These are phyloP conservation scores for Nitzschia palea DNA, from an alignment of 108 stramenopile genomes.

Conservation along the genomic window DNA sequence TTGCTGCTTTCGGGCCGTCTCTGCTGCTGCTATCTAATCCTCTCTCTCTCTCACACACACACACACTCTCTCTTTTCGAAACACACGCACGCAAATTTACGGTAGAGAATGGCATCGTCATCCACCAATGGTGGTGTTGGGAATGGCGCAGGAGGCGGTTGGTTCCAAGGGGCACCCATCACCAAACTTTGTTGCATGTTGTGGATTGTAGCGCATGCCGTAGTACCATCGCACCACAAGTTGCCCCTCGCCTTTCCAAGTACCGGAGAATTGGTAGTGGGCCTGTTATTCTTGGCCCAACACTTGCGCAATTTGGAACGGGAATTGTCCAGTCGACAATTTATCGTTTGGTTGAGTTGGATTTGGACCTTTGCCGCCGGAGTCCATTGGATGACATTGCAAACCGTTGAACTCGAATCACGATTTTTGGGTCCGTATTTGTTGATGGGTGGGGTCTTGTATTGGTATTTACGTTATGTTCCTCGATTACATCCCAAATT, in stretches of 20 bases:
- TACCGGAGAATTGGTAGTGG: conserved; percentile 64
- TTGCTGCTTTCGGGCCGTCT: no score
- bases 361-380: conserved; percentile 11
- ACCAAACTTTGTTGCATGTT: conserved; percentile 50
- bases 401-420: no score
- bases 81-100: no score
- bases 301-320: conserved; percentile 65
- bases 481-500: conserved; percentile 73
- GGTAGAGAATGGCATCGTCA: no score
- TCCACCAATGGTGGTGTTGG: no score
- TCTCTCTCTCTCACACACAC: no score
- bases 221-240: conserved; percentile 18
- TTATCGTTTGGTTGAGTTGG: conserved; percentile 45
- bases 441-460: conserved; percentile 53
- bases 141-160: no score
- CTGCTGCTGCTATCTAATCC: no score
- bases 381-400: background rate
- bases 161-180: conserved; percentile 64
- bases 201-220: conserved; percentile 41
- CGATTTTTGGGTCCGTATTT: conserved; percentile 42
- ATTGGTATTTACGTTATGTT: conserved; percentile 55
- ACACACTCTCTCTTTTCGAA: no score
- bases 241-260: conserved; percentile 54
- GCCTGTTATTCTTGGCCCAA: conserved; percentile 43
- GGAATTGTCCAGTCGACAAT: conserved; percentile 68